Conservation (phyloP, 2,329 filamentous ascomycete genomes). For the Apiospora kogelbergensis region DNA sequence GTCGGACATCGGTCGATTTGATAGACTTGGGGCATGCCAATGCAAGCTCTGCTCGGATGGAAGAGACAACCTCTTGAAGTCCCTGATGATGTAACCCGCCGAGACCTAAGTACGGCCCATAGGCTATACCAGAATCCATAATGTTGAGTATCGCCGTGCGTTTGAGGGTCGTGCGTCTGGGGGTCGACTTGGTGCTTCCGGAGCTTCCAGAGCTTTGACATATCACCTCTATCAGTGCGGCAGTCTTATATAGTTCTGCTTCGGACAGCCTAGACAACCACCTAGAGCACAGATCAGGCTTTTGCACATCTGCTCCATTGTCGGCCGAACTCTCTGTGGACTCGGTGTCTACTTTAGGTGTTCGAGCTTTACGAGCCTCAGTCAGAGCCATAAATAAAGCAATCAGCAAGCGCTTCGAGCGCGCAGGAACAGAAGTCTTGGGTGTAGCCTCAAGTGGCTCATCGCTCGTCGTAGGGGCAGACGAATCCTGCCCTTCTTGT, state of each 20-base stretch:
- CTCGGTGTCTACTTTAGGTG: neutral
- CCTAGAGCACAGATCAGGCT: neutral
- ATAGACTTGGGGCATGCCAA: slow-evolving; percentile 25
- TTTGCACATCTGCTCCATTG: neutral
- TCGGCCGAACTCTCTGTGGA: neutral
- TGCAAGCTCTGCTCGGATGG: slow-evolving; percentile 25
- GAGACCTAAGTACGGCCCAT: slow-evolving; percentile 14
- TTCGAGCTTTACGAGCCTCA: no score
- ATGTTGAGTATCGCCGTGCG: neutral
- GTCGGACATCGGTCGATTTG: slow-evolving; percentile 23
- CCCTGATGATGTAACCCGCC: slow-evolving; percentile 20
- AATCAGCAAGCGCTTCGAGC: no score
- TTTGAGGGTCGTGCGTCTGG: neutral
- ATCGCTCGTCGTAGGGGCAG: no score
- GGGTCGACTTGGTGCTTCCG: neutral
- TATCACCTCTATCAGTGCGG: neutral
- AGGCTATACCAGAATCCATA: slow-evolving; percentile 3
- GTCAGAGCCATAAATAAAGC: no score
- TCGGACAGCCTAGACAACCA: neutral
- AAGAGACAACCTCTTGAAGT: slow-evolving; percentile 23
- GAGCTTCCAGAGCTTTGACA: neutral
- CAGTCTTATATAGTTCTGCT: neutral
- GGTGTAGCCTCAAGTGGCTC: no score
- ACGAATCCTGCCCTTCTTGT: neutral
- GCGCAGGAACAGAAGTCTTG: no score